These are phyloP conservation scores for Blastocystis sp. DNA, from an alignment of 352 stramenopile genomes.

Conservation along the genomic window DNA sequence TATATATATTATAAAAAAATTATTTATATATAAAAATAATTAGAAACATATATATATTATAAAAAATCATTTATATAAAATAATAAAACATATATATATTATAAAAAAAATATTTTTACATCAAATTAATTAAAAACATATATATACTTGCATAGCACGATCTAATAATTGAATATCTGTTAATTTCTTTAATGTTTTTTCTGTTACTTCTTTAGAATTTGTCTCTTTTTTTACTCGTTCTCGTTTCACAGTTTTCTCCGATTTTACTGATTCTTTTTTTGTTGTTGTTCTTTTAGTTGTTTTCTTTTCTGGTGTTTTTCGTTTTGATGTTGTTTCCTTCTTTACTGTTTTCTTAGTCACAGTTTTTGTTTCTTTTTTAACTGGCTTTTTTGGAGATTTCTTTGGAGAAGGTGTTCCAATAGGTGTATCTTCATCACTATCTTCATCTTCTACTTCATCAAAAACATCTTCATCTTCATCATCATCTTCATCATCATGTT, in stretches of 20 bases:
- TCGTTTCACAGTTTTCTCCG: conserved; percentile 24
- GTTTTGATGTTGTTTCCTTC: background rate
- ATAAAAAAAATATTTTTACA: no score
- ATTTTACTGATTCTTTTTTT: conserved; percentile 13
- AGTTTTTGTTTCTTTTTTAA: conserved; percentile 18
- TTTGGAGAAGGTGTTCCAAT: no score
- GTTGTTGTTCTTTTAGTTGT: conserved; percentile 30
- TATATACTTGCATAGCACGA: conserved; percentile 18
- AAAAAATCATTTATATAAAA: no score
- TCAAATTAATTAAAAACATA: no score
- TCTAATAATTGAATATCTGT: conserved; percentile 18
- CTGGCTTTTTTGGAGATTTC: background rate
- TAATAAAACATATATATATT: no score
- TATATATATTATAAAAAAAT: no score
- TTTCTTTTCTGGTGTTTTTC: conserved; percentile 5
- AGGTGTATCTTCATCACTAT: background rate
- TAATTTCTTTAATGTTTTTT: conserved; percentile 29
- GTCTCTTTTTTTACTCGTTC: conserved; percentile 28
- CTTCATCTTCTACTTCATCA: conserved; percentile 18
- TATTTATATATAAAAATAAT: background rate
- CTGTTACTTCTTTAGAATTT: conserved; percentile 33
- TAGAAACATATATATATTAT: background rate
- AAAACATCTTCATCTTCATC: conserved; percentile 12
- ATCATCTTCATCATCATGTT: no score
- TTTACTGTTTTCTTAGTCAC: conserved; percentile 31